Evolutionary conservation across 768 basidiomycete species (phyloP).

Genomic region (Amanita pseudoporphyria): DNA sequence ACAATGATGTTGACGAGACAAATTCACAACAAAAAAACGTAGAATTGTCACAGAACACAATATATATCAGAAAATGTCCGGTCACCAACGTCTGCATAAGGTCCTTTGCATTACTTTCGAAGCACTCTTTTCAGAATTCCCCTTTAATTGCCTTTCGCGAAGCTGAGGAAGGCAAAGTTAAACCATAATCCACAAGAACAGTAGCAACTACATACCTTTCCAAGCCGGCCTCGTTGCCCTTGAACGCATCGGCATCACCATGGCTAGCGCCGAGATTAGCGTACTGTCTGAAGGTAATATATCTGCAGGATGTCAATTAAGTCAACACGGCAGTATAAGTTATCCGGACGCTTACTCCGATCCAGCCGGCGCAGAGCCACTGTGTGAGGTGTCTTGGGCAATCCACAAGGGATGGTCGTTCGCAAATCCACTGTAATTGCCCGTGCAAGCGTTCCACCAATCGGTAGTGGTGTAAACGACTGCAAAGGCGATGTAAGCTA

Average conservation of each 20-base stretch:
- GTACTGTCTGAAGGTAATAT: conserved; percentile 53
- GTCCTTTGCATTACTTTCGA: too few species aligned
- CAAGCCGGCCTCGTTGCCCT: conserved; percentile 27
- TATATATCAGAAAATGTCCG: too few species aligned
- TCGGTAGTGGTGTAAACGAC: conserved; percentile 56
- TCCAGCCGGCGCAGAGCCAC: conserved; percentile 50
- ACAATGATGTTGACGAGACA: too few species aligned
- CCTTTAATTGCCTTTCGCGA: too few species aligned
- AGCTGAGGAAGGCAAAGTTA: too few species aligned
- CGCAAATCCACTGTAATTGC: conserved; percentile 41
- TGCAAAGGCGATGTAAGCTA: conserved; percentile 9
- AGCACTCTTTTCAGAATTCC: too few species aligned
- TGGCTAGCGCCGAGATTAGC: conserved; percentile 44
- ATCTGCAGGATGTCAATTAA: conserved; percentile 17
- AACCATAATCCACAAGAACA: too few species aligned
- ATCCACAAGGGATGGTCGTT: conserved; percentile 51
- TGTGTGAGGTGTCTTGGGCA: conserved; percentile 37
- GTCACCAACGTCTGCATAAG: too few species aligned
- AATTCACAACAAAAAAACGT: too few species aligned
- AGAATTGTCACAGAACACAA: too few species aligned
- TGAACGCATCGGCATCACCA: conserved; percentile 50
- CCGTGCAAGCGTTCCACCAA: conserved; percentile 66
- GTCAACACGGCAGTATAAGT: too few species aligned
- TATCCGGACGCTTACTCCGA: conserved; percentile 29
- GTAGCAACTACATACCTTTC: not conserved